phyloP scores from a whole-genome alignment of 345 rosid genomes.

The Eucalyptus curtisii region DNA sequence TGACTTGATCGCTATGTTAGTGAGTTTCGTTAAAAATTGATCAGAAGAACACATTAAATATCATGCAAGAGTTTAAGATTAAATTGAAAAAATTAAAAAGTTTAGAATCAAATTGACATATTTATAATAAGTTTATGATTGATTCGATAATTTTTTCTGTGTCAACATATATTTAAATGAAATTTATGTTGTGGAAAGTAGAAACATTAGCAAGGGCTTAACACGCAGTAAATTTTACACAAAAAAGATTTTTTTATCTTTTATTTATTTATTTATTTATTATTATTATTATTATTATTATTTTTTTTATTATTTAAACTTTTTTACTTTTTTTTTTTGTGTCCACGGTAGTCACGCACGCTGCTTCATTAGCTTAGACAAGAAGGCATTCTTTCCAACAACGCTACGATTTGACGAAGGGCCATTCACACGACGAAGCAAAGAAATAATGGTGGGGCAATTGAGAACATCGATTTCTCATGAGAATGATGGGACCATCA shows the following conservation, averaged over 20 bases:
- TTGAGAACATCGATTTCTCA: neutral
- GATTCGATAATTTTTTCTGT: neutral
- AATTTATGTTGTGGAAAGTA: neutral
- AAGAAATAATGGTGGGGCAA: neutral
- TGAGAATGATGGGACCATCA: neutral
- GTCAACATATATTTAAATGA: neutral
- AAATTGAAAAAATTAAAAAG: neutral
- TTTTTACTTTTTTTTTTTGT: too few relatives aligned
- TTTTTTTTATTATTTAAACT: too few relatives aligned
- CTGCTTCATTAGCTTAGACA: neutral
- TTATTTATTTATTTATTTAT: neutral
- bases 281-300: too few relatives aligned
- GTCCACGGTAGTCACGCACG: neutral
- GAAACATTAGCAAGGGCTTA: neutral
- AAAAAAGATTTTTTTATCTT: neutral
- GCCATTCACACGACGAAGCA: neutral
- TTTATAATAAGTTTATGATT: fast-evolving
- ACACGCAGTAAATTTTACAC: neutral
- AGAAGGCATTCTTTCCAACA: neutral
- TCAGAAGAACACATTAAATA: neutral
- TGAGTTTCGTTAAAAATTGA: too few relatives aligned
- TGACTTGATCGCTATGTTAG: too few relatives aligned
- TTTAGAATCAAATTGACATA: neutral
- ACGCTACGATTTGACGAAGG: neutral
- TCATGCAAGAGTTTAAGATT: neutral